Evolutionary conservation across 2,329 filamentous ascomycete species (phyloP), one percentile per base, ranked within the genome.

Genomic region (Diaporthe sp.): DNA sequence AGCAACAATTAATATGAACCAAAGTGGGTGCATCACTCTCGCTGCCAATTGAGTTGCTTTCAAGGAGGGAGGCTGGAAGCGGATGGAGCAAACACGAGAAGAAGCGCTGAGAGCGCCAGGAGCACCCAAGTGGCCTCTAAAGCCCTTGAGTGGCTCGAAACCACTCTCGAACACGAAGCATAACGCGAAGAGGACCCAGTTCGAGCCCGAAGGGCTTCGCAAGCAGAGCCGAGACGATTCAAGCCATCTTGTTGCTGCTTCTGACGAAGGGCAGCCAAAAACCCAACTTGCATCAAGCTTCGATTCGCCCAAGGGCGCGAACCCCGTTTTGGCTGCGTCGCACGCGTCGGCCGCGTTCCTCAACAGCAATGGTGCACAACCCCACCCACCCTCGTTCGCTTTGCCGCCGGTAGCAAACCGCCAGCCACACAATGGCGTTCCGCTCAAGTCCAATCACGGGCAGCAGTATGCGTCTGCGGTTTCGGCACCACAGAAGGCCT

Each of bases 291-390:
- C 31, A 31, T 42, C 34, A 15, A 57, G 61, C 71, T 46, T 25
- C 42, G 49, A 65, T n/a, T 31, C 71, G 49, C 51, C 19, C 10
- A 19, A 19, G 15, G 71, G n/a, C 60, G 46, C 71, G 57, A 49
- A 12, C 22, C 71, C 68, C 34, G 9, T 58, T 31, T 71, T 53
- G 53, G 68, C 53, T 51, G n/a, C 67, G 51, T 44, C 37, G 42
- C 37, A 55, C n/a, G 58, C 71, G 71, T 65, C 71, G 34, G 17
- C 34, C 71, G 58, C 71, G 34, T 65, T 31, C 31, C 39, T 34
- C 44, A 28, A n/a, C 17, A 57, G 39, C 37, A 55, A 65, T 9
- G 28, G 39, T 8, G 51, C 49, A 55, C 65, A 70, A 53, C 49
- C 28, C 17, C 62, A 22, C 28, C 44, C 34, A n/a, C 31, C 17